Base-by-base conservation (phyloP, 805 yeast species). In the Dipodascus albidus region DNA sequence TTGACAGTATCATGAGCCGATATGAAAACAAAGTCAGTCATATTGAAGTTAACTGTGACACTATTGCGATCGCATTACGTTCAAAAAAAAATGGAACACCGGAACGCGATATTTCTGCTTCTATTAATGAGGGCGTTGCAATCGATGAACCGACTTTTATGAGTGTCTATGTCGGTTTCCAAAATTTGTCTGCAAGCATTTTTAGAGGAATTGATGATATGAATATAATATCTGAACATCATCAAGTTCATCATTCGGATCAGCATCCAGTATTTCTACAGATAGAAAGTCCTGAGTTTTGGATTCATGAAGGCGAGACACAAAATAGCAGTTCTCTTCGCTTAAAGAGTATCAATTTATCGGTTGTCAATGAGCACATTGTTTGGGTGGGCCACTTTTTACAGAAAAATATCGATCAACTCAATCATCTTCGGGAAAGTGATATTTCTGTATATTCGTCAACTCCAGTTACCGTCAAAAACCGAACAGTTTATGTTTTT, bases 401-500 rank as follows among this genome's bases (percentile, higher is more conserved):
- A n/a, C 31, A 21, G 27, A 4, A 15, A n/a, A 47, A 47, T n/a
- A 47, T 47, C 3, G 24, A 47, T 47, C 49, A 22, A 23, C 47
- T 11, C 17, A 22, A 54, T 23, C 50, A 54, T 23, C 31, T 17
- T 17, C 21, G n/a, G 15, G 21, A n/a, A 47, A 24, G 17, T 9
- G 21, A n/a, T 14, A 24, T n/a, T 3, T 24, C 19, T 23, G 19
- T 27, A 51, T 17, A 15, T 17, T n/a, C 17, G 42, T 42, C 44
- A n/a, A 27, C 23, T 17, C 23, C 23, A 47, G 22, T 15, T 23
- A 20, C 50, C 51, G 56, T 22, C 22, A 54, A 8, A 53, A 54
- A 1, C 54, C 22, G 44, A 23, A 22, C 49, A 24, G 47, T 72
- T 71, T 48, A 57, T 77, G 2, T 62, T 79, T 2, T 70, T 75